Percentiles rank a stretch among this genome's conserved stretches.
Evolutionary conservation across 73 alveolate species (phyloP).

Genomic region (Effrenium voratum): DNA sequence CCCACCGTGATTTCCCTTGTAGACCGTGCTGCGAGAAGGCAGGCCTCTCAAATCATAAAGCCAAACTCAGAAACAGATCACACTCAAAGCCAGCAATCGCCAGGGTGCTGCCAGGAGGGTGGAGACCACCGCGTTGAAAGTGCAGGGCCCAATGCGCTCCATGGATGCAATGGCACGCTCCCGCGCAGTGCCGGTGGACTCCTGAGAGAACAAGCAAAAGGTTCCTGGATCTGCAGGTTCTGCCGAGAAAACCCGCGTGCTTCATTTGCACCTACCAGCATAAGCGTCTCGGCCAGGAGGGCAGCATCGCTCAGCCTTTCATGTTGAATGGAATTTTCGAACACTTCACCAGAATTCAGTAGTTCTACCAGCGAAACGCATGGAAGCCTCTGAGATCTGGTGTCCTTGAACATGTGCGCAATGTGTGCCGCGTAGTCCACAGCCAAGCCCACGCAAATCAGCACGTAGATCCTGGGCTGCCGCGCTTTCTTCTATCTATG

Average conservation of each 20-base stretch:
- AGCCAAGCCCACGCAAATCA: conserved; percentile 94
- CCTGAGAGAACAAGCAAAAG: neutral
- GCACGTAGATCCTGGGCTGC: conserved; percentile 64
- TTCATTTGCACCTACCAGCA: no score
- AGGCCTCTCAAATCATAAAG: neutral
- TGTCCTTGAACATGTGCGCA: conserved; percentile 93
- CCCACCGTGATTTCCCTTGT: no score
- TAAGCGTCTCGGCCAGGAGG: no score
- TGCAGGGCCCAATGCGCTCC: conserved; percentile 84
- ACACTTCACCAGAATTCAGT: no score
- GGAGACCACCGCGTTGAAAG: conserved; percentile 93
- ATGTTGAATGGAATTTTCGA: no score
- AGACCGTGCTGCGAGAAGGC: no score
- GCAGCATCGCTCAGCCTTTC: no score
- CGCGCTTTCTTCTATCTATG: no score
- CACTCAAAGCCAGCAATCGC: neutral
- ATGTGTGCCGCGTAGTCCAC: conserved; percentile 95
- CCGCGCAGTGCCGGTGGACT: conserved; percentile 58
- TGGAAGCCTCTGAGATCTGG: neutral
- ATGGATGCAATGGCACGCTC: conserved; percentile 62
- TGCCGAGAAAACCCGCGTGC: no score
- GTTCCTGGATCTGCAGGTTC: neutral
- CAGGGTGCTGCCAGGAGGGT: conserved; percentile 91
- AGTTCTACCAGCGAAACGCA: no score
- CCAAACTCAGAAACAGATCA: neutral